Evolutionary conservation across 1,284 basidiomycete genomes (phyloP), one percentile per base, ranked within the genome.

Genomic region (Lignosus rhinocerotis): DNA sequence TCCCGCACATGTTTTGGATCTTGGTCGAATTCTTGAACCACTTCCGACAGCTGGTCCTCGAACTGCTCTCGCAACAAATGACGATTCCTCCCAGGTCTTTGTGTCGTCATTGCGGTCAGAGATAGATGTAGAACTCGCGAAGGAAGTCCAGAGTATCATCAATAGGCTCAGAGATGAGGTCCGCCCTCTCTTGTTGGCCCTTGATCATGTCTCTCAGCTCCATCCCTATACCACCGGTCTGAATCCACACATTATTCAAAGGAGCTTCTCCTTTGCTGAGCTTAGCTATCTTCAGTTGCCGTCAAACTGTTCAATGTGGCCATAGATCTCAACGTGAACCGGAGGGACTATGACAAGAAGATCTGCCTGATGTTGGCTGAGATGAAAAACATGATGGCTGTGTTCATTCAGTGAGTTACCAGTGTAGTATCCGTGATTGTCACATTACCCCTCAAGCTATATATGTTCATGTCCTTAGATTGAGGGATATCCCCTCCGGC

Each of bases 371-470:
- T 82, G 1, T 76, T 76, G 47, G 59, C 74, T 10, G 70, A 77
- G 60, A 81, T 81, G 78, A 75, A 75, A 57, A 74, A 77, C 45
- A 76, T 78, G 73, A 78, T 81, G 73, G 66, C 64, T 16, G 70
- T 72, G 0, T 69, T 82, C 31, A 69, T 79, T 17, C 72, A 76
- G 80, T 80, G 54, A 5, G 59, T 16, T 2, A 25, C 25, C 25
- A 25, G 4, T 25, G 2, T 25, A 25, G 25, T 25, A 2, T 25
- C 25, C 25, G 25, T 25, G 25, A 25, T 25, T 25, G 2, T 4
- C 25, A 25, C 25, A 25, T 4, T 25, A 4, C 4, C 25, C 25
- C 25, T 25, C 25, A 25, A 25, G 25, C 25, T 25, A 25, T 25
- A 25, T 4, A 4, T 25, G 25, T 25, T 25, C 25, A 25, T 25